Conservation (phyloP, 129 eudicot species). For the Tagetes patula region DNA sequence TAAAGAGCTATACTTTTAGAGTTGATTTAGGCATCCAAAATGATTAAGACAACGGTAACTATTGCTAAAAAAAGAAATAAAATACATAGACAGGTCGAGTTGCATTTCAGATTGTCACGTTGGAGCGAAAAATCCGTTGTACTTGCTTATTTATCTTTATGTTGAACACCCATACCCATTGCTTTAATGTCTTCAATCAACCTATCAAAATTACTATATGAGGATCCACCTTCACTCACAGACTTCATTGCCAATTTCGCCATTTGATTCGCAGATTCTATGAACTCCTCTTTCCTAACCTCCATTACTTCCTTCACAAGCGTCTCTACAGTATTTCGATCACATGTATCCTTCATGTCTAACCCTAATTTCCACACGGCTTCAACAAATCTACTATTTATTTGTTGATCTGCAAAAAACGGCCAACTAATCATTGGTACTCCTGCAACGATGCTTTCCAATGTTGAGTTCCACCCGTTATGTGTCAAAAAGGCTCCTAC, state of each 20-base stretch:
- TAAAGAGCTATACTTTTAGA: no score
- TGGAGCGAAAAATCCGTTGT: neutral
- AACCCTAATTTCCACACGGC: conserved; percentile 49
- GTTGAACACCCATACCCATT: conserved; percentile 23
- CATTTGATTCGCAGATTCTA: conserved; percentile 16
- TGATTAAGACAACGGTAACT: no score
- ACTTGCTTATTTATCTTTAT: neutral
- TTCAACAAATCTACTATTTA: conserved; percentile 34
- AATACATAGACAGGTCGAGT: neutral
- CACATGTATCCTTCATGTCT: conserved; percentile 62
- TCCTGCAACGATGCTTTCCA: conserved; percentile 41
- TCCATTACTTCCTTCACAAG: conserved; percentile 46
- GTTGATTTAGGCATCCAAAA: no score
- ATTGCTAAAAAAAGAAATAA: neutral
- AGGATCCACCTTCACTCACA: conserved; percentile 52
- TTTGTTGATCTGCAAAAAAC: conserved; percentile 29
- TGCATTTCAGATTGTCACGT: neutral
- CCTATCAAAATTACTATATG: conserved; percentile 44
- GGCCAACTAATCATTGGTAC: conserved; percentile 42
- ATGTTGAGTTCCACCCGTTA: conserved; percentile 51
- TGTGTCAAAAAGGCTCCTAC: conserved; percentile 50
- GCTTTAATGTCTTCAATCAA: conserved; percentile 53
- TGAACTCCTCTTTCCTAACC: conserved; percentile 35
- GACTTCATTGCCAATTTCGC: conserved; percentile 30
- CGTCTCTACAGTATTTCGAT: conserved; percentile 34